Evolutionary conservation across 768 basidiomycete genomes (phyloP).

Genomic region (Leccinum ochraceum): DNA sequence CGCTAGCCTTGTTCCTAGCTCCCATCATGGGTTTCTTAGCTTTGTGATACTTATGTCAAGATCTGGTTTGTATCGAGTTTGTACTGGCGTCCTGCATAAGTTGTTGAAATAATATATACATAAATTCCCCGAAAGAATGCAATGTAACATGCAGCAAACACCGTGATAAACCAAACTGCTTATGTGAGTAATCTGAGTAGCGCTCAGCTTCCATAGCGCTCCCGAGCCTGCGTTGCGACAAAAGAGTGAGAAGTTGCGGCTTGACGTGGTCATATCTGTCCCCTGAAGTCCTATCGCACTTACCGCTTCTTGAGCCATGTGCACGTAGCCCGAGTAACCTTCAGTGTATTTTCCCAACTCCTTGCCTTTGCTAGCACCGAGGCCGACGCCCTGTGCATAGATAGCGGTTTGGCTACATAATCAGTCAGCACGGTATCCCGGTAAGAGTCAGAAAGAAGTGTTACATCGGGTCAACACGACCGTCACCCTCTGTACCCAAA

Average conservation of each 20-base stretch:
- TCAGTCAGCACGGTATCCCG: slow-evolving; percentile 11
- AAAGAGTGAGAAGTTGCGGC: slow-evolving; percentile 27
- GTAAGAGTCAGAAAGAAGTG: slow-evolving; percentile 13
- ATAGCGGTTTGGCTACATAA: slow-evolving; percentile 70
- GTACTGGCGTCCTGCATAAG: background rate
- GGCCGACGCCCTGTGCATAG: slow-evolving; percentile 83
- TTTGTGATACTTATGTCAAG: slow-evolving; percentile 14
- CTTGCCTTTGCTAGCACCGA: slow-evolving; percentile 91
- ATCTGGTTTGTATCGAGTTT: slow-evolving; percentile 7
- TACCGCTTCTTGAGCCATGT: slow-evolving; percentile 73
- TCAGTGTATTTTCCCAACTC: slow-evolving; percentile 74
- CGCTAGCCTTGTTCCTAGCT: slow-evolving; percentile 25
- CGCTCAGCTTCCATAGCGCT: slow-evolving; percentile 35
- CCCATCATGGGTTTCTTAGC: slow-evolving; percentile 32
- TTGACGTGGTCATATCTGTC: slow-evolving; percentile 23
- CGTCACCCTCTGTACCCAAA: slow-evolving; percentile 78
- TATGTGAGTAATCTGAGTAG: slow-evolving; percentile 14
- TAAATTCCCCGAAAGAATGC: slow-evolving; percentile 22
- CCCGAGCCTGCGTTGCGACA: slow-evolving; percentile 34
- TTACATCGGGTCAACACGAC: slow-evolving; percentile 85
- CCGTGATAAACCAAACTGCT: slow-evolving; percentile 18
- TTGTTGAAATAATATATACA: slow-evolving; percentile 17
- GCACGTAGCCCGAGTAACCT: slow-evolving; percentile 68
- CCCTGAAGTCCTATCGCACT: slow-evolving; percentile 28
- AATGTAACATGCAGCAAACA: slow-evolving; percentile 13